A percentile compares a stretch with the other conserved stretches of the same genome.
These are phyloP conservation scores for Plasmodium cynomolgi DNA, from an alignment of 169 alveolate genomes.

Conservation along the genomic window DNA sequence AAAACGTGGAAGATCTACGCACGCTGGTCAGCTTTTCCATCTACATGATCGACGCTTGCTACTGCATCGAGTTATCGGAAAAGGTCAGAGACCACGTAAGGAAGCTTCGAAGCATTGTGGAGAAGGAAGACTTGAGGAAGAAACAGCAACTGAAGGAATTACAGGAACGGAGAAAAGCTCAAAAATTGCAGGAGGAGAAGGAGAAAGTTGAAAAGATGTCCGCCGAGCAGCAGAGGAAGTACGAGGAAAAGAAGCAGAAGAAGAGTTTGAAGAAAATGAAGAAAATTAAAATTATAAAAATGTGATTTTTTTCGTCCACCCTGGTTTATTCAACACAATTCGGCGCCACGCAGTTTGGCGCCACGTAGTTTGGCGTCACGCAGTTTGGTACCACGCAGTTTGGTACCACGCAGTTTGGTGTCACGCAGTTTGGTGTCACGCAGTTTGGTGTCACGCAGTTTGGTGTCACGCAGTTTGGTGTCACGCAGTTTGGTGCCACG, in stretches of 20 bases:
- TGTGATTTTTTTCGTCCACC: constrained; percentile 9
- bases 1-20: constrained; percentile 32
- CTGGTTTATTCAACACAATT: background rate
- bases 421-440: too few species aligned
- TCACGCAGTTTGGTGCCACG: background rate
- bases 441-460: background rate
- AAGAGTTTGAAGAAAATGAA: constrained; percentile 60
- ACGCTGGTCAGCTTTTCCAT: constrained; percentile 38
- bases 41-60: constrained; percentile 71
- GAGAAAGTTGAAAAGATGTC: constrained; percentile 68
- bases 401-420: background rate
- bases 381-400: too few species aligned
- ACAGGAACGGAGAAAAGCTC: constrained; percentile 64
- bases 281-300: constrained; percentile 63
- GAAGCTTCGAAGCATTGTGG: constrained; percentile 64
- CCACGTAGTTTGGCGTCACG: background rate
- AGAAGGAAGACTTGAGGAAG: constrained; percentile 39
- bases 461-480: background rate
- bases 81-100: constrained; percentile 62
- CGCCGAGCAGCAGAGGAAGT: constrained; percentile 70
- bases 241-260: constrained; percentile 70
- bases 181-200: constrained; percentile 65
- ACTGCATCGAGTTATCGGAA: constrained; percentile 50
- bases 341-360: background rate
- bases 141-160: constrained; percentile 62